A percentile compares a stretch with the other conserved stretches of the same genome.
Conservation (phyloP, 2,329 filamentous ascomycete species). For the Exserohilum turcica region DNA sequence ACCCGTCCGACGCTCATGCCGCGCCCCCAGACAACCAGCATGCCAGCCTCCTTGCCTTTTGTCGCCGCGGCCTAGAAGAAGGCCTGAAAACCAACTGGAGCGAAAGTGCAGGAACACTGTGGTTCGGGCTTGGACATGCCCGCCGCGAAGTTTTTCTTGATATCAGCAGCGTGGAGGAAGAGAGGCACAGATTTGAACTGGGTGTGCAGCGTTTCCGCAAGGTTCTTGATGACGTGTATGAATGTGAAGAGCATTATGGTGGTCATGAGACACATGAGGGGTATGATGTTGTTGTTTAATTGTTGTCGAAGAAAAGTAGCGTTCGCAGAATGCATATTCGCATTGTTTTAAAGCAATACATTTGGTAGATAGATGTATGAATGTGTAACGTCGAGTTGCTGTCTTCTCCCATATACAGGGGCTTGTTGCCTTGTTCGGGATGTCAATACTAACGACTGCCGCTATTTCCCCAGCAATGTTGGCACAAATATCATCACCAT, state of each 20-base stretch:
- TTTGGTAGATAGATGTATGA: background rate
- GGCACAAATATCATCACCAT: background rate
- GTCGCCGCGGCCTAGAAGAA: conserved; percentile 50
- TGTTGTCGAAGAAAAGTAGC: background rate
- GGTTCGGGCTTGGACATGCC: conserved; percentile 53
- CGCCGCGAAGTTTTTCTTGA: conserved; percentile 53
- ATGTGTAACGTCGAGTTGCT: background rate
- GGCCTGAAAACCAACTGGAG: conserved; percentile 55
- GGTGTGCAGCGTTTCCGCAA: conserved; percentile 27
- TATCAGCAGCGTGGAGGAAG: conserved; percentile 35
- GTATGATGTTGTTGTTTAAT: background rate
- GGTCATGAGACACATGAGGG: background rate
- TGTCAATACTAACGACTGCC: too few species aligned
- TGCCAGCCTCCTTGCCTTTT: conserved; percentile 32
- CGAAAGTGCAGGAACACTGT: conserved; percentile 47
- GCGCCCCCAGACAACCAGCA: background rate
- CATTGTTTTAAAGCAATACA: background rate
- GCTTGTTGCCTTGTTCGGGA: too few species aligned
- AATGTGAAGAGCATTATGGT: background rate
- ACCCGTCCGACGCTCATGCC: conserved; percentile 16
- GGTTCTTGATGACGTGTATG: background rate
- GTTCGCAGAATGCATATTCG: background rate
- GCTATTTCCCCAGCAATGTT: too few species aligned
- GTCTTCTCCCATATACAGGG: background rate
- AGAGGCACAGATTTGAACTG: conserved; percentile 25